Evolutionary conservation across 2,329 filamentous ascomycete genomes (phyloP).

Genomic region (Clonostachys byssicola): DNA sequence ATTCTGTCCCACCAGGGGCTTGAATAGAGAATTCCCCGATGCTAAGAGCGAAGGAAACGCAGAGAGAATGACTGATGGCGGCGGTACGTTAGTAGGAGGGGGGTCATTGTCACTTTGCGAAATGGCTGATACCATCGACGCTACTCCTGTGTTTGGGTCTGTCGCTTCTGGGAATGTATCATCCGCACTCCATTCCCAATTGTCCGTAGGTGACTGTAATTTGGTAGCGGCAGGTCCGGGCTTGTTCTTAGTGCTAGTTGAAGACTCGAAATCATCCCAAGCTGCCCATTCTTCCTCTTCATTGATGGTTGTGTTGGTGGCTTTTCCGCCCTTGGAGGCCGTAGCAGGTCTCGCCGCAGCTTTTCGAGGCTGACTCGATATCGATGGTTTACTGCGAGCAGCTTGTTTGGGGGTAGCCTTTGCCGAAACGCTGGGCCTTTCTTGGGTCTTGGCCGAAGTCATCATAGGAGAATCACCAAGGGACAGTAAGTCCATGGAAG

Average conservation of each 20-base stretch:
- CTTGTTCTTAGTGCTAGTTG: slow-evolving; percentile 1
- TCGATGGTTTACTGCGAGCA: slow-evolving; percentile 47
- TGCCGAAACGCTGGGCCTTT: slow-evolving; percentile 12
- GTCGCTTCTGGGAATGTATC: slow-evolving; percentile 17
- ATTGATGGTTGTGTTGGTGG: slow-evolving; percentile 2
- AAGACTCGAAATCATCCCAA: slow-evolving; percentile 39
- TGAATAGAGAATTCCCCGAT: slow-evolving; percentile 62
- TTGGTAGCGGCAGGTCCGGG: slow-evolving; percentile 7
- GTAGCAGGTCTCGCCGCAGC: slow-evolving; percentile 2
- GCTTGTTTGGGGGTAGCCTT: slow-evolving; percentile 19
- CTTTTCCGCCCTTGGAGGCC: background rate
- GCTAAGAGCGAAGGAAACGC: slow-evolving; percentile 70
- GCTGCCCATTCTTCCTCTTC: slow-evolving; percentile 44
- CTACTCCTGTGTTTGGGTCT: background rate
- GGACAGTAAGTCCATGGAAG: slow-evolving; percentile 34
- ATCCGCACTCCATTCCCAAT: slow-evolving; percentile 48
- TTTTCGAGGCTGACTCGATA: background rate
- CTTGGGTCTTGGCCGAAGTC: slow-evolving; percentile 1
- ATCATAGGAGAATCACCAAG: slow-evolving; percentile 22
- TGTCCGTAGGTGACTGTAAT: slow-evolving; percentile 12
- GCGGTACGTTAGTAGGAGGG: slow-evolving; percentile 83
- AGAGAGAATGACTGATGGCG: slow-evolving; percentile 77
- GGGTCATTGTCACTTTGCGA: slow-evolving; percentile 25
- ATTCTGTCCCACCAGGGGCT: slow-evolving; percentile 55
- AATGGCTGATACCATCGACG: background rate